These are phyloP conservation scores for Wickerhamomyces queroliae DNA, from an alignment of 805 yeast genomes.

Conservation along the genomic window DNA sequence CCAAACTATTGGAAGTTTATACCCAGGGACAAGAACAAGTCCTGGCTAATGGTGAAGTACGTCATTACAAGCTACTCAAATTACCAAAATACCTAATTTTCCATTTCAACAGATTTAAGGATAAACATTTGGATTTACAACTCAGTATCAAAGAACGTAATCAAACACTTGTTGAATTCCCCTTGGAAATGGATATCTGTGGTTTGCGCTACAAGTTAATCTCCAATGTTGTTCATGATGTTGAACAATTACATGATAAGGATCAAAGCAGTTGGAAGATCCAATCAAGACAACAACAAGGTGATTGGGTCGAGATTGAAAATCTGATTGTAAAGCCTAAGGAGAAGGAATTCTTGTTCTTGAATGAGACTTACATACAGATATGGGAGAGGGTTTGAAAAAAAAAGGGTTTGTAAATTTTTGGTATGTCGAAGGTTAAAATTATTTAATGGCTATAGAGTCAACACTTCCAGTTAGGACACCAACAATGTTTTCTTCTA, in stretches of 20 bases:
- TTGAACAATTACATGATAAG: conserved; percentile 19
- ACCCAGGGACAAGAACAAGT: conserved; percentile 28
- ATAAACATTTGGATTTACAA: conserved; percentile 25
- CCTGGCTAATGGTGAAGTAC: conserved; percentile 26
- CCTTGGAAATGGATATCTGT: conserved; percentile 28
- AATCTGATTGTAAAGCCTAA: conserved; percentile 41
- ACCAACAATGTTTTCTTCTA: conserved; percentile 88
- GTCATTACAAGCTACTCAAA: conserved; percentile 31
- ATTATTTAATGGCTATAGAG: conserved; percentile 76
- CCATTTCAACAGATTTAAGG: conserved; percentile 49
- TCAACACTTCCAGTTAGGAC: conserved; percentile 86
- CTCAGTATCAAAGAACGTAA: conserved; percentile 38
- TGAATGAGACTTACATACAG: conserved; percentile 60
- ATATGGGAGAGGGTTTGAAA: conserved; percentile 45
- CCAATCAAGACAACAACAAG: conserved; percentile 35
- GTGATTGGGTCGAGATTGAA: conserved; percentile 55
- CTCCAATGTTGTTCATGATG: conserved; percentile 40
- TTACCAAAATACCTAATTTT: conserved; percentile 52
- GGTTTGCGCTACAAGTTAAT: conserved; percentile 35
- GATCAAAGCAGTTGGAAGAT: conserved; percentile 40
- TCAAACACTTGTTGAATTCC: conserved; percentile 60
- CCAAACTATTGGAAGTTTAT: conserved; percentile 38
- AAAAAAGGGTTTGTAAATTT: no score
- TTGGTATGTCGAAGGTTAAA: no score
- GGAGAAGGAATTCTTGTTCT: conserved; percentile 53